phyloP scores from a whole-genome alignment of 305 asterid species.

The Lippia alba region DNA sequence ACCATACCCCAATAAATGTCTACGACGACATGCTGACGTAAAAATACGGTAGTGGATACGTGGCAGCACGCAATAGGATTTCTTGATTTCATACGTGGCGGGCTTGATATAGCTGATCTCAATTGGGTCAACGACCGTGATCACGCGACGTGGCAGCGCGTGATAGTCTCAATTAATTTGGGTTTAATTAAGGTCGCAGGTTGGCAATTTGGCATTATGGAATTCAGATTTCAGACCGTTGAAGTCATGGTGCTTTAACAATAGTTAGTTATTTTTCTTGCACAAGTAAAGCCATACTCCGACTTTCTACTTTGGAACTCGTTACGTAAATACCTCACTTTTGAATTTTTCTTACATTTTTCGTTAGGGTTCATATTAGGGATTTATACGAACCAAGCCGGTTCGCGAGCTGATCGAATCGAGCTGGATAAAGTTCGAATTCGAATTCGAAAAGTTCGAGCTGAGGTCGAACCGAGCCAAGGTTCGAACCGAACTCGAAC shows the following conservation, averaged over 20 bases:
- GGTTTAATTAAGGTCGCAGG: not conserved
- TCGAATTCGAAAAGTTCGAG: no score
- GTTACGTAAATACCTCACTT: no score
- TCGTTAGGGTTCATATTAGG: not conserved
- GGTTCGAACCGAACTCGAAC: no score
- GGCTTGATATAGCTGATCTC: not conserved
- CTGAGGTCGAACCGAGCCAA: no score
- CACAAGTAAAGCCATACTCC: not conserved
- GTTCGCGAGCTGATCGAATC: no score
- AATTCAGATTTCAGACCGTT: conserved; percentile 22
- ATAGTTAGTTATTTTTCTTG: not conserved
- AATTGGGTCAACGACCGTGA: conserved; percentile 21
- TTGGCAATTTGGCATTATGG: conserved; percentile 1
- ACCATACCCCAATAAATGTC: conserved; percentile 1
- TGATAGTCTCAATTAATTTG: not conserved
- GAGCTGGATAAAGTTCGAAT: no score
- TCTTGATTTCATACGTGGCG: conserved; percentile 17
- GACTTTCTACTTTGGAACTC: conserved; percentile 15
- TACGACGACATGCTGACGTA: conserved; percentile 34
- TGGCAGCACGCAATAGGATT: conserved; percentile 24
- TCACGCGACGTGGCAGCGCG: conserved; percentile 42
- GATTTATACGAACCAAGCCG: no score
- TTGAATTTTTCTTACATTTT: conserved; percentile 13
- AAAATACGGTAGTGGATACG: not conserved
- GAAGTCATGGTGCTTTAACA: conserved; percentile 30